These are phyloP conservation scores for Solioccasus polychromus DNA, from an alignment of 768 basidiomycete genomes.

Conservation along the genomic window DNA sequence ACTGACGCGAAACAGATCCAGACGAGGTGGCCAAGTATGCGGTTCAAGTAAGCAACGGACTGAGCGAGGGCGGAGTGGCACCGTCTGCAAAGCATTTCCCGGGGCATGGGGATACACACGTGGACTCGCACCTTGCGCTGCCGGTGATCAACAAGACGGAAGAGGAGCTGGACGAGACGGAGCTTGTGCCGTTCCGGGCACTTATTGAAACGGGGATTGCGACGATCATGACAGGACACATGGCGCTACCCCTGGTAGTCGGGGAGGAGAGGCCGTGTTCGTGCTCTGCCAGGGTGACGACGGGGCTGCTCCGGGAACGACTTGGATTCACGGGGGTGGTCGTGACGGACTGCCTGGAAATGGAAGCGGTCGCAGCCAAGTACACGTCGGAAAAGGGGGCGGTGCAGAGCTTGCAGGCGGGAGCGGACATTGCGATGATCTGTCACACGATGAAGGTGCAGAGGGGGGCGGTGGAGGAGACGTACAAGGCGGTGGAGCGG, in stretches of 20 bases:
- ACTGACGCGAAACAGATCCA: too few species aligned
- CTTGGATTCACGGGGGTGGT: constrained; percentile 56
- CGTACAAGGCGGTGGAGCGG: constrained; percentile 47
- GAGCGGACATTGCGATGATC: constrained; percentile 73
- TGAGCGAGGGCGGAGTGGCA: constrained; percentile 49
- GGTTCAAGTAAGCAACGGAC: constrained; percentile 45
- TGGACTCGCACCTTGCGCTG: constrained; percentile 68
- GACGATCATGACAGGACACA: constrained; percentile 72
- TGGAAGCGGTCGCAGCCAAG: constrained; percentile 62
- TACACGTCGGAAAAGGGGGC: constrained; percentile 41
- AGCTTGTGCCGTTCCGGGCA: constrained; percentile 57
- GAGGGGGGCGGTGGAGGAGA: constrained; percentile 47
- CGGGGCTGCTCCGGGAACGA: constrained; percentile 47
- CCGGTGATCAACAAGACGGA: constrained; percentile 56
- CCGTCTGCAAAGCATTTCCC: constrained; percentile 72
- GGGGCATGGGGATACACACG: constrained; percentile 69
- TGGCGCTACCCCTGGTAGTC: constrained; percentile 60
- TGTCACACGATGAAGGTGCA: constrained; percentile 62
- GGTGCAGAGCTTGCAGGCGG: constrained; percentile 54
- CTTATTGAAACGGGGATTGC: constrained; percentile 43
- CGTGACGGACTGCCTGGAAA: constrained; percentile 75
- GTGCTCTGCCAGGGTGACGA: constrained; percentile 51
- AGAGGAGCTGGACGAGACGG: constrained; percentile 40
- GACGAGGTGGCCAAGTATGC: constrained; percentile 48
- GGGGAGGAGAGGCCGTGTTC: constrained; percentile 52